Base-by-base conservation (phyloP, 2,329 filamentous ascomycete species). In the Coniochaeta sp. region DNA sequence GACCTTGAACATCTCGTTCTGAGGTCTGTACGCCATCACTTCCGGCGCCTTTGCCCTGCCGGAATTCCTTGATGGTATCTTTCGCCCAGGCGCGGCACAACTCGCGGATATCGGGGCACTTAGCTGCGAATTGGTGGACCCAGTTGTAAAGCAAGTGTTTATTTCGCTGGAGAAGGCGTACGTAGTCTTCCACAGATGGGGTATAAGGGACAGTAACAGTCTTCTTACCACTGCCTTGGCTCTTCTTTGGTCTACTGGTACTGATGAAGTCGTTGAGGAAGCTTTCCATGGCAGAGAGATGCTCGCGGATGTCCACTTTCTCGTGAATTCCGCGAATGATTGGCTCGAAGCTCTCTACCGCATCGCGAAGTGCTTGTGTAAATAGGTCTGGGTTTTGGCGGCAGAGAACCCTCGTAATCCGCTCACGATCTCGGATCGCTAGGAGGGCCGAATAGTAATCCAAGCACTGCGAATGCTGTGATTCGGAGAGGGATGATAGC, bases 251-350 rank as follows among this genome's bases (percentile, higher is more conserved):
- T 64, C 79, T 80, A 66, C 77, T 79, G 3, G 78, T 76, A 62
- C 85, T 84, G 70, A 95, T 84, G 60, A 93, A 81, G 63, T 92
- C 89, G 6, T 83, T 81, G 24, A 93, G 70, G 67, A 95, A 92
- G 10, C 75, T 77, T 69, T 93, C 85, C 1, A 83, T 76, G 38
- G 90, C 85, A 40, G 81, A 80, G 7, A 93, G 72, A 22, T 90
- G 89, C 42, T 85, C 85, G 36, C 84, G 84, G 6, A 93, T 78
- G 67, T 93, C 88, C 26, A 92, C 81, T 2, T 83, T 82, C 59
- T 89, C 82, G 69, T 93, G 90, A 7, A 93, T 77, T 3, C 80
- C 76, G 24, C 89, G 81, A 60, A 95, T 90, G 61, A 92, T 85
- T 0, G 89, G 89, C 58, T 92, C 89, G 65, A 89, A 90, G 1